These are phyloP conservation scores for Fragilaria crotonensis DNA, from an alignment of 108 stramenopile species.

Conservation along the genomic window DNA sequence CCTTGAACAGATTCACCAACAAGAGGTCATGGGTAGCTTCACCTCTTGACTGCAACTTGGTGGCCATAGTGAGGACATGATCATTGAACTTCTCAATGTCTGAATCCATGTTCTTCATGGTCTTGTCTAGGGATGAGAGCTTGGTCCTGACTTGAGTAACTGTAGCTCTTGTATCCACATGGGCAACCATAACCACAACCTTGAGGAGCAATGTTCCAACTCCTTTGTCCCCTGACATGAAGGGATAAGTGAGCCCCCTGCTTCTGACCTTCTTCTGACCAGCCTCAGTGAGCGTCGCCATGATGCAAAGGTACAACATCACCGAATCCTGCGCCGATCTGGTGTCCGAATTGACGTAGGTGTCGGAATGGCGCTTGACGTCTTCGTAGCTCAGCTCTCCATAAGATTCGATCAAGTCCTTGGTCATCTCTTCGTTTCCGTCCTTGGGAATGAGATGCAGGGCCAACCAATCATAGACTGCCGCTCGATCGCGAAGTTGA, in stretches of 20 bases:
- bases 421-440: too few species aligned
- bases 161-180: too few species aligned
- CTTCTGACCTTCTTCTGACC: too few species aligned
- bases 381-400: not conserved
- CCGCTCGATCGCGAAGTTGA: not conserved
- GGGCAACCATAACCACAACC: too few species aligned
- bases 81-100: too few species aligned
- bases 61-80: not conserved
- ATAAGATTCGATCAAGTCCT: too few species aligned
- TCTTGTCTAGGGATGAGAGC: conserved; percentile 9
- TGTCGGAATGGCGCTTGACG: too few species aligned
- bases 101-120: too few species aligned
- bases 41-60: conserved; percentile 10
- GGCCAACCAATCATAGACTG: not conserved
- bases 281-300: not conserved
- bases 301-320: not conserved
- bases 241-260: too few species aligned
- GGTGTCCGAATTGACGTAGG: conserved; percentile 1
- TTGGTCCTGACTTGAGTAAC: conserved; percentile 9
- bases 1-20: conserved; percentile 4
- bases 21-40: conserved; percentile 9
- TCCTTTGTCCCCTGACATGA: too few species aligned
- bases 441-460: not conserved
- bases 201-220: too few species aligned
- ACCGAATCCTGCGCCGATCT: not conserved